phyloP scores from a whole-genome alignment of 129 eudicot species.

The Centaurea solstitialis region DNA sequence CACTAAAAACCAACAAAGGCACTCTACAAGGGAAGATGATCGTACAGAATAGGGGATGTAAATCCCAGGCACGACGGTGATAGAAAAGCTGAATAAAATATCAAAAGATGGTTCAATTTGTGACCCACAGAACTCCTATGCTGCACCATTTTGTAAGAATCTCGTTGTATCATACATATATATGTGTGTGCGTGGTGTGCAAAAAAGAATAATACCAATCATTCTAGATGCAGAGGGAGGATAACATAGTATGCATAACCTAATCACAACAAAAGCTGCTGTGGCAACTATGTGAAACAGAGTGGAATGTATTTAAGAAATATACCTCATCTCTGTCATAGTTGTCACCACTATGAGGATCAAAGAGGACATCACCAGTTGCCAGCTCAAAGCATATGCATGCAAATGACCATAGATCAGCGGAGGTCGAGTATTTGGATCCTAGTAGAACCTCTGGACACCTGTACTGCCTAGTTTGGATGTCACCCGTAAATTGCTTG shows the following conservation, averaged over 20 bases:
- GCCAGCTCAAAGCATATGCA: constrained; percentile 96
- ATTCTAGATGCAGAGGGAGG: not conserved
- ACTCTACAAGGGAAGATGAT: no score
- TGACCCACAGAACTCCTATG: not conserved
- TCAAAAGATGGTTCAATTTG: no score
- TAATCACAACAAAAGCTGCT: not conserved
- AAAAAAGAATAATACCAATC: not conserved
- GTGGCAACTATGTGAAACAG: not conserved
- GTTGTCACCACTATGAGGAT: constrained; percentile 94
- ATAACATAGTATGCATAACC: not conserved
- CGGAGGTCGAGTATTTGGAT: constrained; percentile 83
- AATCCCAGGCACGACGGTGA: no score
- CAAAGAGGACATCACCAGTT: constrained; percentile 94
- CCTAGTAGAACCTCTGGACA: constrained; percentile 93
- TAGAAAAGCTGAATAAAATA: no score
- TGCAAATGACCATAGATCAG: constrained; percentile 97
- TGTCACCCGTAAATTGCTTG: constrained; percentile 86
- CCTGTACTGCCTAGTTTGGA: constrained; percentile 92
- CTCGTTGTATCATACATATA: not conserved
- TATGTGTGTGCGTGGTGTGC: not conserved
- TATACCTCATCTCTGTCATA: constrained; percentile 91
- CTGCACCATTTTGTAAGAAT: not conserved
- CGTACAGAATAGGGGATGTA: no score
- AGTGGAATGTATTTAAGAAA: not conserved
- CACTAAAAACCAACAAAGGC: no score